These are phyloP conservation scores for Linnemannia schmuckeri DNA, from an alignment of 192 early-diverging fungal species.

Conservation along the genomic window DNA sequence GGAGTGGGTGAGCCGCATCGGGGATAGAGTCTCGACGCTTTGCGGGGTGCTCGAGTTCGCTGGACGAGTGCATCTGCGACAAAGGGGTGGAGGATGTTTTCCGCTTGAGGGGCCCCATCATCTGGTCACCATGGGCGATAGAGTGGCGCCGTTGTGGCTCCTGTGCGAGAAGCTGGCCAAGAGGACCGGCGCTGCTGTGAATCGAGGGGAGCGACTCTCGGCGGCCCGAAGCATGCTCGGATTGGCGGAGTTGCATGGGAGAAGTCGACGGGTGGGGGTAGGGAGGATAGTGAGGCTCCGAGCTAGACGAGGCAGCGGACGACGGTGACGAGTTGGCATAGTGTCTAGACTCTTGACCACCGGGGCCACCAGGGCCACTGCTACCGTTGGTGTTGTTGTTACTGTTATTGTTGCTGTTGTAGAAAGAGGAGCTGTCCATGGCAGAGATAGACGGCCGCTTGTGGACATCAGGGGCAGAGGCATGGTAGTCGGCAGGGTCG, in stretches of 20 bases:
- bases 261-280: constrained; percentile 50
- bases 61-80: constrained; percentile 48
- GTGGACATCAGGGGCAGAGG: constrained; percentile 13
- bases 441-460: constrained; percentile 12
- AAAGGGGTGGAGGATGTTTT: constrained; percentile 52
- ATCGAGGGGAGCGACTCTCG: constrained; percentile 53
- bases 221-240: constrained; percentile 42
- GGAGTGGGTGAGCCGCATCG: constrained; percentile 26
- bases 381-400: constrained; percentile 1
- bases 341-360: constrained; percentile 2
- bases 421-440: constrained; percentile 10
- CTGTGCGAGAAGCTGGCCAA: constrained; percentile 51
- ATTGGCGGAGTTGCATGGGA: constrained; percentile 54
- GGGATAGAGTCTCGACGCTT: constrained; percentile 56
- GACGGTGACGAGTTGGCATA: constrained; percentile 22
- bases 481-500: constrained; percentile 28
- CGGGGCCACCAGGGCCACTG: background rate
- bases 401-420: background rate
- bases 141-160: constrained; percentile 55
- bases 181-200: constrained; percentile 48
- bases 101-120: constrained; percentile 39
- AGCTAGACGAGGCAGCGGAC: constrained; percentile 14
- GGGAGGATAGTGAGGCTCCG: constrained; percentile 25
- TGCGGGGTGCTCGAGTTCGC: constrained; percentile 32
- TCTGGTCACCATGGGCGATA: constrained; percentile 43